phyloP scores from a whole-genome alignment of 129 eudicot species.

The Lonicera japonica region DNA sequence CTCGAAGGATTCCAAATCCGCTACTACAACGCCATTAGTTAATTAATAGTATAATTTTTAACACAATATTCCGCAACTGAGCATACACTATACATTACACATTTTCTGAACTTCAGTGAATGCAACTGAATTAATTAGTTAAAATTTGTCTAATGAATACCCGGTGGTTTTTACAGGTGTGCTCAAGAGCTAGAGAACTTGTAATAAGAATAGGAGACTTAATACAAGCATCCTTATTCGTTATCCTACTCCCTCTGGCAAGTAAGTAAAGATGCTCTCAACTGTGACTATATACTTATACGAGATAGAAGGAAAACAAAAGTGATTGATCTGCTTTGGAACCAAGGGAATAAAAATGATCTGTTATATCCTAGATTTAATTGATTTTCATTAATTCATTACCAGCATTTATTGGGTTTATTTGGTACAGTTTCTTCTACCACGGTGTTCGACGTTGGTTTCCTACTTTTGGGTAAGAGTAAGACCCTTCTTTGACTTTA shows the following conservation, averaged over 20 bases:
- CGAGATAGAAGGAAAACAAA: background rate
- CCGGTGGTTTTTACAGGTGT: slow-evolving; percentile 49
- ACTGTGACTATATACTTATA: slow-evolving; percentile 1
- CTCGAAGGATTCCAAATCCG: slow-evolving; percentile 68
- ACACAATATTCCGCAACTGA: background rate
- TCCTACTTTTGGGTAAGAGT: slow-evolving; percentile 76
- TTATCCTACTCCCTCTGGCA: slow-evolving; percentile 61
- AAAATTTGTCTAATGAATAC: slow-evolving; percentile 3
- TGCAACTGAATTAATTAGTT: too few relatives aligned
- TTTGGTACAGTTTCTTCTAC: slow-evolving; percentile 77
- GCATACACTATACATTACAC: too few relatives aligned
- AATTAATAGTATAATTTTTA: too few relatives aligned
- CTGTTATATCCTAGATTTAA: too few relatives aligned
- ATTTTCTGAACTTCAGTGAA: too few relatives aligned
- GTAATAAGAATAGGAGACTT: slow-evolving; percentile 76
- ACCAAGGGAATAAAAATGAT: too few relatives aligned
- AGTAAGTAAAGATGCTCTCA: slow-evolving; percentile 51
- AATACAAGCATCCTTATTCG: slow-evolving; percentile 90
- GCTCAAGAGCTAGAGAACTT: slow-evolving; percentile 78
- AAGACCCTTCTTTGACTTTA: too few relatives aligned
- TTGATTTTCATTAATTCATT: too few relatives aligned
- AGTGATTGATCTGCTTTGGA: too few relatives aligned
- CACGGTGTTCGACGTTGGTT: slow-evolving; percentile 96
- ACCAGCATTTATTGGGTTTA: background rate
- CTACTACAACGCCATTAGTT: slow-evolving; percentile 39